Conservation (phyloP, 1,139 yeast genomes). For the Yamadazyma buinensis region DNA sequence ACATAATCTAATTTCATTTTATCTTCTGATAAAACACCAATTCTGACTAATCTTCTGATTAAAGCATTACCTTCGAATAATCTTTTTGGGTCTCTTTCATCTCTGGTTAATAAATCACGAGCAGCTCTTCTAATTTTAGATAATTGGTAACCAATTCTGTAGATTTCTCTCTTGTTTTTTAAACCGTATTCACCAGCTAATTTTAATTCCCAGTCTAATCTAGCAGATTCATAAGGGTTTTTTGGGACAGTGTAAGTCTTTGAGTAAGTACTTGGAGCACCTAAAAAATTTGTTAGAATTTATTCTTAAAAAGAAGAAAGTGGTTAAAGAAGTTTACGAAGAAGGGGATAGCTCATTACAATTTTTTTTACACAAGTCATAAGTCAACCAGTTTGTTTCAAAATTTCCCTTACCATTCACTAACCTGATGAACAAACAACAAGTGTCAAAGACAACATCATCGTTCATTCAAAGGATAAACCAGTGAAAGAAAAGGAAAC, state of each 20-base stretch:
- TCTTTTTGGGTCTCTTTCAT: conserved; percentile 99
- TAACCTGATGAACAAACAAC: too few relatives aligned
- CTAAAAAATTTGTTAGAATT: conserved; percentile 30
- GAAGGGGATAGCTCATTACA: too few relatives aligned
- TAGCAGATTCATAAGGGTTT: conserved; percentile 98
- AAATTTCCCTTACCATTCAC: too few relatives aligned
- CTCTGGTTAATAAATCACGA: conserved; percentile 99
- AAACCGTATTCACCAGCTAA: conserved; percentile 99
- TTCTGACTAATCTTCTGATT: conserved; percentile 96
- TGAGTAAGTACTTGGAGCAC: conserved; percentile 98
- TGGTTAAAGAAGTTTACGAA: not conserved
- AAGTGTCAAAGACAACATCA: too few relatives aligned
- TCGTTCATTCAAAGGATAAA: too few relatives aligned
- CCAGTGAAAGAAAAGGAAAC: too few relatives aligned
- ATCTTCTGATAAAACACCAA: conserved; percentile 99
- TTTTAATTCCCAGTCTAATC: conserved; percentile 98
- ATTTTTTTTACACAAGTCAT: too few relatives aligned
- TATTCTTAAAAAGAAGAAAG: not conserved
- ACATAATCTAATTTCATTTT: conserved; percentile 99
- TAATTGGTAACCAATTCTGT: conserved; percentile 98
- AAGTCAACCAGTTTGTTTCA: too few relatives aligned
- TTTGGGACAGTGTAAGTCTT: conserved; percentile 99
- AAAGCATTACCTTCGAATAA: conserved; percentile 99
- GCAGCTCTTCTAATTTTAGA: conserved; percentile 99
- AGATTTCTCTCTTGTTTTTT: conserved; percentile 99